A percentile compares a stretch with the other conserved stretches of the same genome.
Evolutionary conservation across 352 stramenopile genomes (phyloP).

Genomic region (Globisporangium polare): DNA sequence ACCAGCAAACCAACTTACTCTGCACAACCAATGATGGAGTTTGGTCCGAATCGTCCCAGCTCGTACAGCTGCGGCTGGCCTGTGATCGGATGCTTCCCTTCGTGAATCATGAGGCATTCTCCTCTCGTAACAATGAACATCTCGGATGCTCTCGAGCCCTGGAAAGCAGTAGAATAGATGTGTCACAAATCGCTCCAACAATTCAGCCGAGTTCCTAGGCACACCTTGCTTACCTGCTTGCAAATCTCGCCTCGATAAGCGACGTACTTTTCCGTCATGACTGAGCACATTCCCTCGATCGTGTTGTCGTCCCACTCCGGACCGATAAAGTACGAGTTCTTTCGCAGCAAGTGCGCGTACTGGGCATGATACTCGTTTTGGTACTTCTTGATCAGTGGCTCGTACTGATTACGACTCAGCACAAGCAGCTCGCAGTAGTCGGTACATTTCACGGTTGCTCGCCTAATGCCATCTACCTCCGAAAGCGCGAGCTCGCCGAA

Average conservation of each 20-base stretch:
- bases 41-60: slow-evolving; percentile 64
- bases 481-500: slow-evolving; percentile 78
- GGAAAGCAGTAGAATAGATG: background rate
- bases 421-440: slow-evolving; percentile 79
- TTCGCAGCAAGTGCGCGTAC: slow-evolving; percentile 72
- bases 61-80: slow-evolving; percentile 56
- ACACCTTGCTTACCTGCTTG: slow-evolving; percentile 45
- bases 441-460: slow-evolving; percentile 61
- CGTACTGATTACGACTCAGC: slow-evolving; percentile 74
- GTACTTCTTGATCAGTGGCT: slow-evolving; percentile 80
- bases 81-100: slow-evolving; percentile 75
- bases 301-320: slow-evolving; percentile 79
- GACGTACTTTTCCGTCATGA: slow-evolving; percentile 84
- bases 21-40: slow-evolving; percentile 73
- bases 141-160: slow-evolving; percentile 66
- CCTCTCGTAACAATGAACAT: slow-evolving; percentile 74
- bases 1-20: slow-evolving; percentile 41
- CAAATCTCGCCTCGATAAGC: slow-evolving; percentile 67
- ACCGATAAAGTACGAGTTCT: slow-evolving; percentile 76
- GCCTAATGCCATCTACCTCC: slow-evolving; percentile 55
- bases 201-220: background rate
- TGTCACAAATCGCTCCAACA: background rate
- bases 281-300: slow-evolving; percentile 80
- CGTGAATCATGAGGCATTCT: slow-evolving; percentile 70
- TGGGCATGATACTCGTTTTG: slow-evolving; percentile 80